A percentile compares a stretch with the other conserved stretches of the same genome.
Conservation (phyloP, 2,329 filamentous ascomycete species). For the Fusarium bulbicola region DNA sequence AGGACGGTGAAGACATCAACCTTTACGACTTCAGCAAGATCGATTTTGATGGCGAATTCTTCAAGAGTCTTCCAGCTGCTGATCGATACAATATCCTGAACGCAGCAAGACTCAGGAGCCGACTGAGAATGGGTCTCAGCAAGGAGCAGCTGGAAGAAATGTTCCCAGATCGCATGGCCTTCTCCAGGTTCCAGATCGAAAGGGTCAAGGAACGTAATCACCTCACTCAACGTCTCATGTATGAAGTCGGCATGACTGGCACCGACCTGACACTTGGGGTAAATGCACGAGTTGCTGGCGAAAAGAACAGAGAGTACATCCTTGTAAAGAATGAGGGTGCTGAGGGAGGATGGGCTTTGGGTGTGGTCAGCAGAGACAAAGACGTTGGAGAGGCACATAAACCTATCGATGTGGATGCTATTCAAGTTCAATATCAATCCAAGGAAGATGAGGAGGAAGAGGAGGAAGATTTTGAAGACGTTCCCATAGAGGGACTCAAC, state of each 20-base stretch:
- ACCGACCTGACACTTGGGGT: slow-evolving; percentile 75
- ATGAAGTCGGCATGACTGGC: slow-evolving; percentile 87
- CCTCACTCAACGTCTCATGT: slow-evolving; percentile 93
- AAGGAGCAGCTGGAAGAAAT: slow-evolving; percentile 96
- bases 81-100: slow-evolving; percentile 99
- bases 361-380: slow-evolving; percentile 88
- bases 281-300: slow-evolving; percentile 77
- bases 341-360: slow-evolving; percentile 94
- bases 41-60: slow-evolving; percentile 96
- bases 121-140: slow-evolving; percentile 92
- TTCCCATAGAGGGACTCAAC: slow-evolving; percentile 90
- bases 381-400: slow-evolving; percentile 82
- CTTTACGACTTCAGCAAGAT: slow-evolving; percentile 98
- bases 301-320: slow-evolving; percentile 93
- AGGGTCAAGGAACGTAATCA: slow-evolving; percentile 92
- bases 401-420: slow-evolving; percentile 88
- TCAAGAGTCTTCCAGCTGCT: slow-evolving; percentile 85
- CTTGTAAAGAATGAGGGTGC: slow-evolving; percentile 94
- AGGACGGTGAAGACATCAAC: slow-evolving; percentile 89
- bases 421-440: slow-evolving; percentile 64
- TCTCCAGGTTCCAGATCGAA: slow-evolving; percentile 96
- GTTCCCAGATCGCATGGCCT: slow-evolving; percentile 98
- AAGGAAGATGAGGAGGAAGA: slow-evolving; percentile 72
- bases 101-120: slow-evolving; percentile 85
- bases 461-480: slow-evolving; percentile 88